phyloP scores from a whole-genome alignment of 169 alveolate species.

The Eimeria acervulina region DNA sequence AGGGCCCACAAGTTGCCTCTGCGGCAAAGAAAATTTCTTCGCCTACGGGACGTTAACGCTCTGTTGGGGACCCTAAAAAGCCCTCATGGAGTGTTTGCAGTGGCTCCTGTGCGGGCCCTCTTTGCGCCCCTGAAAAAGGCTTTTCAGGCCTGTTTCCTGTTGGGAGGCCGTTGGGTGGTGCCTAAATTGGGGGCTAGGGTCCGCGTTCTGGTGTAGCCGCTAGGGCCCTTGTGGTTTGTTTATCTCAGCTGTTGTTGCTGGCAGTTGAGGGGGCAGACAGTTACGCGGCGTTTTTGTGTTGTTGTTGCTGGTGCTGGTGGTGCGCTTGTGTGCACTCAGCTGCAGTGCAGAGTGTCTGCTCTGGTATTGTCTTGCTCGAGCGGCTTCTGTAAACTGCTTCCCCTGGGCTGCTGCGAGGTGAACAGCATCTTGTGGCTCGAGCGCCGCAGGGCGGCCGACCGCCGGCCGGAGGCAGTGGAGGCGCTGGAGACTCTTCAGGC shows the following conservation, averaged over 20 bases:
- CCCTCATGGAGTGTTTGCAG: neutral
- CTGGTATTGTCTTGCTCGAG: slow-evolving; percentile 1
- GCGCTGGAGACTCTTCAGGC: slow-evolving; percentile 16
- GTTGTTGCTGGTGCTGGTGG: neutral
- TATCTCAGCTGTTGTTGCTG: neutral
- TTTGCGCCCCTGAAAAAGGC: neutral
- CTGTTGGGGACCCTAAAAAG: no score
- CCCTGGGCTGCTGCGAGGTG: slow-evolving; percentile 14
- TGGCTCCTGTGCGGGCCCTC: neutral
- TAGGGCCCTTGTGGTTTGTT: neutral
- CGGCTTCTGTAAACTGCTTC: slow-evolving; percentile 33
- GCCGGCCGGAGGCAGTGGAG: slow-evolving; percentile 17
- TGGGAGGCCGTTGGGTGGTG: neutral
- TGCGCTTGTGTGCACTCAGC: slow-evolving; percentile 38
- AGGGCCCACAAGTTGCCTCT: neutral
- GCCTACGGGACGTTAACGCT: no score
- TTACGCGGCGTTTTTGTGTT: neutral
- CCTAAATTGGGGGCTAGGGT: neutral
- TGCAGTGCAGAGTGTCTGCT: slow-evolving; percentile 38
- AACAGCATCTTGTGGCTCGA: slow-evolving; percentile 5
- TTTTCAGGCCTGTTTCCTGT: neutral
- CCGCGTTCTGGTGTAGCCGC: neutral
- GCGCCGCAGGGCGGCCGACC: neutral
- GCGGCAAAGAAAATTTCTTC: no score
- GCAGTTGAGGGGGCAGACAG: neutral